A percentile compares a stretch with the other conserved stretches of the same genome.
Conservation (phyloP, 2,329 filamentous ascomycete genomes). For the Calcarisporium arbuscula region DNA sequence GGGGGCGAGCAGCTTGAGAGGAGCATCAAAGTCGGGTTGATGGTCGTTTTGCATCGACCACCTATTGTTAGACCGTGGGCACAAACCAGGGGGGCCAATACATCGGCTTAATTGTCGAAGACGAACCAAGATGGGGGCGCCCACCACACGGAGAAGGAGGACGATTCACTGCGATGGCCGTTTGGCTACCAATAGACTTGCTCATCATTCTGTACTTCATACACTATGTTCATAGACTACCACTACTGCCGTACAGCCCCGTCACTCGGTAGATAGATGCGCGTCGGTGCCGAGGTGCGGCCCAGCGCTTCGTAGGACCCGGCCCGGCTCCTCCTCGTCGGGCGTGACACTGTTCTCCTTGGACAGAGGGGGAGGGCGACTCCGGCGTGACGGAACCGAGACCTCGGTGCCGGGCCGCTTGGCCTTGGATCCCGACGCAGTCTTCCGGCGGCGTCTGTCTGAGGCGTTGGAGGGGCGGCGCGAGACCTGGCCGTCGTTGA, state of each 20-base stretch:
- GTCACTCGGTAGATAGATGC: slow-evolving; percentile 4
- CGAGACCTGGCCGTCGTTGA: slow-evolving; percentile 31
- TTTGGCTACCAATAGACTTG: too few relatives aligned
- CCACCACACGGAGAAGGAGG: too few relatives aligned
- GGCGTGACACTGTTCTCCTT: slow-evolving; percentile 34
- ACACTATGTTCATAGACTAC: too few relatives aligned
- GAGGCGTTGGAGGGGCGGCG: slow-evolving; percentile 43
- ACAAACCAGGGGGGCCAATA: too few relatives aligned
- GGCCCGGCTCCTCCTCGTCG: slow-evolving; percentile 15
- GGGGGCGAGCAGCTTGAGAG: too few relatives aligned
- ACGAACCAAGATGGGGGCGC: too few relatives aligned
- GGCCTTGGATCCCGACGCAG: slow-evolving; percentile 33
- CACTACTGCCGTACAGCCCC: too few relatives aligned
- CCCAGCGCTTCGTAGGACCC: slow-evolving; percentile 17
- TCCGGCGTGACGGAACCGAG: slow-evolving; percentile 50
- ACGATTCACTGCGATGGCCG: too few relatives aligned
- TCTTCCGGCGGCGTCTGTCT: slow-evolving; percentile 48
- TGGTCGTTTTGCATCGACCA: too few relatives aligned
- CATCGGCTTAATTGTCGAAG: too few relatives aligned
- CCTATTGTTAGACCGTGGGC: too few relatives aligned
- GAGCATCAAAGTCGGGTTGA: too few relatives aligned
- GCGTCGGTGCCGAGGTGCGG: slow-evolving; percentile 12
- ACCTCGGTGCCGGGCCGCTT: slow-evolving; percentile 41
- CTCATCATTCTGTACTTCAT: slow-evolving; percentile 5
- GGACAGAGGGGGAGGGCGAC: slow-evolving; percentile 45